A percentile compares a stretch with the other conserved stretches of the same genome.
Evolutionary conservation across 257 asterid species (phyloP).

Genomic region (Scutellaria galericulata): DNA sequence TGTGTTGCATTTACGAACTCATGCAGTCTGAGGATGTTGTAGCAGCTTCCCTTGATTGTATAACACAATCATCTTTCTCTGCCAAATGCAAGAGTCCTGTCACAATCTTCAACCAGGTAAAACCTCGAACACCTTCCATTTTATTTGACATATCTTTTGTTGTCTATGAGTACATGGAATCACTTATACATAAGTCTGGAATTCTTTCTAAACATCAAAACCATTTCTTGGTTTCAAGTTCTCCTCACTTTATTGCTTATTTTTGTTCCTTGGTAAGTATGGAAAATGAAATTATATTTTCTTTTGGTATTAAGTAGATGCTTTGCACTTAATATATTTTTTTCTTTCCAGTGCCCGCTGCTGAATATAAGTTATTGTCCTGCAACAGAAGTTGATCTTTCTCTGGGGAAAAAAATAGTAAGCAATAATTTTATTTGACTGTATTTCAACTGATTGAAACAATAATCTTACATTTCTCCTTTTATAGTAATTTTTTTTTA

Average conservation of each 20-base stretch:
- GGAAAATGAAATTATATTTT: not conserved
- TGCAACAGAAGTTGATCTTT: constrained; percentile 78
- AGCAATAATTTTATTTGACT: constrained; percentile 35
- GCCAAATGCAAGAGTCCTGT: constrained; percentile 53
- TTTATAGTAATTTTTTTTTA: not conserved
- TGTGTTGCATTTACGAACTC: constrained; percentile 33
- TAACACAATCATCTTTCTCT: constrained; percentile 60
- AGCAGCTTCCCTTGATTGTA: constrained; percentile 74
- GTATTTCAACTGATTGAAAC: not conserved
- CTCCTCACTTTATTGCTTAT: constrained; percentile 6
- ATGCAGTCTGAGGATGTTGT: constrained; percentile 79
- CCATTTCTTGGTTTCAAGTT: constrained; percentile 16
- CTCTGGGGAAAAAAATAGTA: constrained; percentile 72
- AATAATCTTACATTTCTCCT: constrained; percentile 8
- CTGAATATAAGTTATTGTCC: constrained; percentile 90
- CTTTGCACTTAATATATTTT: constrained; percentile 24
- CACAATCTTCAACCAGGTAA: constrained; percentile 74
- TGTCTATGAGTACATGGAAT: constrained; percentile 21
- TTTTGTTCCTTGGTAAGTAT: constrained; percentile 15
- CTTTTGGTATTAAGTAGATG: constrained; percentile 22
- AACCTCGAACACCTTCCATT: constrained; percentile 19
- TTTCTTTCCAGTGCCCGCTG: constrained; percentile 77
- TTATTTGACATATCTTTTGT: not conserved
- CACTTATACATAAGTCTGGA: not conserved
- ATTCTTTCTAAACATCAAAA: constrained; percentile 1